Percentiles rank a stretch among this genome's conserved stretches.
Conservation (phyloP, 495 filamentous ascomycete species). For the Lepidopterella palustris region DNA sequence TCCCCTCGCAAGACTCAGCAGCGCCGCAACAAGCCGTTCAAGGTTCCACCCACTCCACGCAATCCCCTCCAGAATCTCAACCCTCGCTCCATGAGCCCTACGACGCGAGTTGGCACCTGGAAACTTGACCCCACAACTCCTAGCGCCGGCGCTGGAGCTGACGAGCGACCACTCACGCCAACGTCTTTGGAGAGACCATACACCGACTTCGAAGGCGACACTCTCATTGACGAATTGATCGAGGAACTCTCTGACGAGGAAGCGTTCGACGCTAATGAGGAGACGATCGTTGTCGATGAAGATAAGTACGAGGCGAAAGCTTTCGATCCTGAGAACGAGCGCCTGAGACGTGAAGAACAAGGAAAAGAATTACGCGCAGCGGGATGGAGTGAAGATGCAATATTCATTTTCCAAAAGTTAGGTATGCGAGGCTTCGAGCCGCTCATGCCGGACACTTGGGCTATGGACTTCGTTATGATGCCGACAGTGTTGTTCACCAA, state of each 20-base stretch:
- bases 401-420: constrained; percentile 49
- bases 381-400: constrained; percentile 47
- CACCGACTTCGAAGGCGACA: constrained; percentile 29
- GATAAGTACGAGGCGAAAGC: constrained; percentile 17
- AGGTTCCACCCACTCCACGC: constrained; percentile 7
- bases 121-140: constrained; percentile 17
- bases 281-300: constrained; percentile 30
- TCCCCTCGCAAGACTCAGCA: constrained; percentile 30
- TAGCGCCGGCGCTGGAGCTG: neutral
- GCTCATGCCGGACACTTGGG: constrained; percentile 50
- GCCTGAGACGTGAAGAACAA: constrained; percentile 23
- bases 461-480: constrained; percentile 54
- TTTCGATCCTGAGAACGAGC: constrained; percentile 30
- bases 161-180: constrained; percentile 8
- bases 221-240: constrained; percentile 15
- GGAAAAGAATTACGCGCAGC: constrained; percentile 21
- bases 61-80: neutral
- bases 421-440: constrained; percentile 55
- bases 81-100: constrained; percentile 28
- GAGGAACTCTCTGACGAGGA: constrained; percentile 6
- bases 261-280: constrained; percentile 24
- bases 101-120: constrained; percentile 23
- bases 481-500: constrained; percentile 51
- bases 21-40: constrained; percentile 23
- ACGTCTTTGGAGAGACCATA: constrained; percentile 18